These are phyloP conservation scores for Tubosaeta sp. DNA, from an alignment of 768 basidiomycete species.

Conservation along the genomic window DNA sequence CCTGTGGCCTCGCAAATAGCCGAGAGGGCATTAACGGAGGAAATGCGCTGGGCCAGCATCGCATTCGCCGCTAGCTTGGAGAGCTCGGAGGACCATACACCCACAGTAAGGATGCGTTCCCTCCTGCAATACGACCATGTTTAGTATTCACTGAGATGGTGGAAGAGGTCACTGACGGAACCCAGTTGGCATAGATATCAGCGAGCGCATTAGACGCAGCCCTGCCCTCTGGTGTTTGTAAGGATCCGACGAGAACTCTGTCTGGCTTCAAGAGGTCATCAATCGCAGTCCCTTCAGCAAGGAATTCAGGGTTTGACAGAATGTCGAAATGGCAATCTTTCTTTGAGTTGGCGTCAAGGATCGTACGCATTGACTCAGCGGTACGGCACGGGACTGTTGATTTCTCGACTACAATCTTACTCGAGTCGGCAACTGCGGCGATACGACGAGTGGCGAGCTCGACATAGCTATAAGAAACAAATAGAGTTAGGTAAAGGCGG, in stretches of 20 bases:
- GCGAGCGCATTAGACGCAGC: conserved; percentile 72
- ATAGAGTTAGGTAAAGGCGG: conserved; percentile 4
- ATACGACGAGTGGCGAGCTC: conserved; percentile 96
- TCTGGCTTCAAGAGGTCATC: conserved; percentile 84
- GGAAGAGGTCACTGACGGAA: conserved; percentile 60
- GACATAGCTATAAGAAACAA: conserved; percentile 66
- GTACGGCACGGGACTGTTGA: conserved; percentile 99
- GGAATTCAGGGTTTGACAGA: conserved; percentile 98
- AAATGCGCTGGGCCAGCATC: conserved; percentile 99
- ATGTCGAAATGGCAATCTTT: conserved; percentile 92
- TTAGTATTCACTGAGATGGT: neutral
- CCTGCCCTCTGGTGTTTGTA: conserved; percentile 83
- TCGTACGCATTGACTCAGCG: conserved; percentile 98
- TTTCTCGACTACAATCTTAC: conserved; percentile 99
- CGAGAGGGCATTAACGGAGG: conserved; percentile 95
- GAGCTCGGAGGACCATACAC: conserved; percentile 97
- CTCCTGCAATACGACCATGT: conserved; percentile 36
- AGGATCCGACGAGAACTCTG: conserved; percentile 94
- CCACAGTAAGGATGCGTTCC: conserved; percentile 85
- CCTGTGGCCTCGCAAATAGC: conserved; percentile 99
- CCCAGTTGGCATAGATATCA: conserved; percentile 94
- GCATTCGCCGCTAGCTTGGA: conserved; percentile 99
- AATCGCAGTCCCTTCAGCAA: conserved; percentile 98
- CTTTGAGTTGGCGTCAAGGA: conserved; percentile 97
- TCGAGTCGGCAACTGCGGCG: conserved; percentile 81